Conservation (phyloP, 2,329 filamentous ascomycete species). For the Hymenoscyphus repandus region DNA sequence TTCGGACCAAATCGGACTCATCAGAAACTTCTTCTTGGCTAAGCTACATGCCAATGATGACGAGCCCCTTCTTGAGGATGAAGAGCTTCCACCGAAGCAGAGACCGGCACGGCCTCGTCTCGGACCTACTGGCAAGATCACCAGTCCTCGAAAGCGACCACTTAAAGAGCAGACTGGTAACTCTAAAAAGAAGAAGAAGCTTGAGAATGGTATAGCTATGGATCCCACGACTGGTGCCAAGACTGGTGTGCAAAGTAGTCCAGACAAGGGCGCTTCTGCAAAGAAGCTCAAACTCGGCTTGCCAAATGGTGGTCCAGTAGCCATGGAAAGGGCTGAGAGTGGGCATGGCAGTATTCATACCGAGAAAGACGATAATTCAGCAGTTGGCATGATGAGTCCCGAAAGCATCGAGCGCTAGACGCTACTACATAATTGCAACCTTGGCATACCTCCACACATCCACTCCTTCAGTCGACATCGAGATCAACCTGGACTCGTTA, state of each 20-base stretch:
- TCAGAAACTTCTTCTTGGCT: conserved; percentile 85
- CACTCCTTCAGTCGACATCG: neutral
- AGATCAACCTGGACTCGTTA: neutral
- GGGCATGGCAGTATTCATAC: conserved; percentile 51
- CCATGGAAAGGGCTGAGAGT: conserved; percentile 56
- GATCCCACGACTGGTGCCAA: conserved; percentile 28
- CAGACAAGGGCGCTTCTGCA: conserved; percentile 38
- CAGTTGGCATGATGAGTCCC: conserved; percentile 76
- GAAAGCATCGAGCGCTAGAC: conserved; percentile 49
- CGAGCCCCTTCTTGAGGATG: conserved; percentile 83
- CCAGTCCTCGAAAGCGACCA: conserved; percentile 75
- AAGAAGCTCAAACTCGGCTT: conserved; percentile 47
- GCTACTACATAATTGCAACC: neutral
- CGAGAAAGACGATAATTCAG: conserved; percentile 63
- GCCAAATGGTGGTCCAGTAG: conserved; percentile 27
- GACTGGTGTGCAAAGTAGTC: conserved; percentile 32
- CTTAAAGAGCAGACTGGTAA: conserved; percentile 77
- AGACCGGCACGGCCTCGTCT: conserved; percentile 56
- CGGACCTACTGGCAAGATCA: conserved; percentile 77
- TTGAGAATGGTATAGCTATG: conserved; percentile 45
- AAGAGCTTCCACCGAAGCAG: conserved; percentile 91
- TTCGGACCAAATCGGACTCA: conserved; percentile 74
- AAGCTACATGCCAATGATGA: conserved; percentile 82
- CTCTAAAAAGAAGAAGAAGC: conserved; percentile 84
- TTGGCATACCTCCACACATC: neutral